These are phyloP conservation scores for Sanghuangporus sanghuang DNA, from an alignment of 1,284 basidiomycete species.

Conservation along the genomic window DNA sequence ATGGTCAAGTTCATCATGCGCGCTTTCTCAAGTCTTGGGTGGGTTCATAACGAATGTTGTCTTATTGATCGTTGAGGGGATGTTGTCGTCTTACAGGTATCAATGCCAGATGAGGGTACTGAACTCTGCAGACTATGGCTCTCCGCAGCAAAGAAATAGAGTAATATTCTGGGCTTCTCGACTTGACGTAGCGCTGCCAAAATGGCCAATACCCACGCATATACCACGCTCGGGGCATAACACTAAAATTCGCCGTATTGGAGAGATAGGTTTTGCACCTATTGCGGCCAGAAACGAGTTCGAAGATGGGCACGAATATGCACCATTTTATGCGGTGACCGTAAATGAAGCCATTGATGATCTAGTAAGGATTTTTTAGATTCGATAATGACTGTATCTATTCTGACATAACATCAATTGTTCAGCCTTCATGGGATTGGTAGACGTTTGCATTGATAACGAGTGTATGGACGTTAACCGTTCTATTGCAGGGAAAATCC, in stretches of 20 bases:
- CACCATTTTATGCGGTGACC: conserved; percentile 51
- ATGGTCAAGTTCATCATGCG: conserved; percentile 61
- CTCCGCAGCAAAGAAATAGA: conserved; percentile 59
- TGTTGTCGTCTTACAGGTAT: conserved; percentile 40
- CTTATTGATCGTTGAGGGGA: background rate
- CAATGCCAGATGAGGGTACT: conserved; percentile 60
- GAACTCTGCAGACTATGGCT: conserved; percentile 64
- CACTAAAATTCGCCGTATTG: conserved; percentile 20
- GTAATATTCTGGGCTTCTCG: conserved; percentile 65
- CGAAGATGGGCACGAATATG: conserved; percentile 33
- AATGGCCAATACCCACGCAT: conserved; percentile 62
- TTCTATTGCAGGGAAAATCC: conserved; percentile 10
- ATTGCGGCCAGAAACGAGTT: conserved; percentile 20
- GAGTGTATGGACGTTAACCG: background rate
- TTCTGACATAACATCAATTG: background rate
- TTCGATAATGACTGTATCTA: background rate
- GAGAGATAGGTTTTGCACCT: background rate
- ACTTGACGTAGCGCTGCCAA: conserved; percentile 48
- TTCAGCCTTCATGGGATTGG: conserved; percentile 61
- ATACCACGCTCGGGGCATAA: conserved; percentile 33
- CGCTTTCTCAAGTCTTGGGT: conserved; percentile 57
- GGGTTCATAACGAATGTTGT: conserved; percentile 20
- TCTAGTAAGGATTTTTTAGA: conserved; percentile 40
- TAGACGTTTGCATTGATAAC: conserved; percentile 22
- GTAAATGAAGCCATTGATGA: conserved; percentile 62